Conservation (phyloP, 1,284 basidiomycete genomes). For the Coniophora puteana region DNA sequence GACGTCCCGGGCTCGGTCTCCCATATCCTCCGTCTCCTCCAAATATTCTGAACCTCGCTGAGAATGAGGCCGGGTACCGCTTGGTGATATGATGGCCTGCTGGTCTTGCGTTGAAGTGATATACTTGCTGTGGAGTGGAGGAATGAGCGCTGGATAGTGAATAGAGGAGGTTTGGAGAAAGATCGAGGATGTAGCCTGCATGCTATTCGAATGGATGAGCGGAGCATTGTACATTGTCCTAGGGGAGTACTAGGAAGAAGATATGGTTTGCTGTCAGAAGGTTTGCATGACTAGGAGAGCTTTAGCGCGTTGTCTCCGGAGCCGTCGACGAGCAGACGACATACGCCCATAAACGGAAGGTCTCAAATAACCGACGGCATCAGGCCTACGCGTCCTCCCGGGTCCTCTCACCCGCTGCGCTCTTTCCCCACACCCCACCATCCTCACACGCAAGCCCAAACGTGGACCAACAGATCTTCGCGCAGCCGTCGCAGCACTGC, state of each 20-base stretch:
- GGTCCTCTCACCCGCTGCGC: no score
- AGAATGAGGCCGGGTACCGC: no score
- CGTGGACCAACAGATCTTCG: no score
- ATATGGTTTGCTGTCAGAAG: conserved; percentile 1
- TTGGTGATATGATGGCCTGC: conserved; percentile 9
- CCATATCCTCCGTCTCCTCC: conserved; percentile 4
- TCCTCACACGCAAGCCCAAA: no score
- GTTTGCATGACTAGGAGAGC: conserved; percentile 1
- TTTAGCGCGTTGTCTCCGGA: background rate
- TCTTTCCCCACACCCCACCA: no score
- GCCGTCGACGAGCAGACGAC: no score
- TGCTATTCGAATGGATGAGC: conserved; percentile 10
- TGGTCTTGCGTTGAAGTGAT: no score
- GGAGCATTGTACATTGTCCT: conserved; percentile 26
- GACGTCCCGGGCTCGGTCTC: conserved; percentile 7
- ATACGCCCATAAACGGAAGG: no score
- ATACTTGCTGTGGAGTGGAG: conserved; percentile 4
- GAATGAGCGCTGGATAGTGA: background rate
- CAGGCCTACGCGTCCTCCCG: no score
- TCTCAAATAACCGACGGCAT: no score
- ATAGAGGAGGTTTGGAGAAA: conserved; percentile 2
- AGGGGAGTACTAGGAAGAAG: background rate
- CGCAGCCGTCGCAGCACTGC: no score
- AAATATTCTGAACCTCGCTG: no score
- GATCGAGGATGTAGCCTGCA: background rate